Percentiles rank a stretch among this genome's conserved stretches.
phyloP scores from a whole-genome alignment of 805 yeast species.

The Hanseniaspora lachancei region DNA sequence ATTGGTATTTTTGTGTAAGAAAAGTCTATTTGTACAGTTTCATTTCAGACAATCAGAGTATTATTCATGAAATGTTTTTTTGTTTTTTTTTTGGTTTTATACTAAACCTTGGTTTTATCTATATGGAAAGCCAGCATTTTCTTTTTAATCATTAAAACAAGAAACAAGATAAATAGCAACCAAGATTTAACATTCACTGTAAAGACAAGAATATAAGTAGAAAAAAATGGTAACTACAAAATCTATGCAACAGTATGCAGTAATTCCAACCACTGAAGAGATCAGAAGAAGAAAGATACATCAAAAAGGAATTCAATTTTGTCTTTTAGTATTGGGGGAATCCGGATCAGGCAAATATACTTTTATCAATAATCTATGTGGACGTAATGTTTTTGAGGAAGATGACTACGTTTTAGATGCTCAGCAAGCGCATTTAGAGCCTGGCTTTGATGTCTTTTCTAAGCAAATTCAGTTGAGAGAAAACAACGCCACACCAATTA shows the following conservation, averaged over 20 bases:
- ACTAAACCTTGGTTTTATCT: too few relatives aligned
- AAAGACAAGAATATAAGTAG: too few relatives aligned
- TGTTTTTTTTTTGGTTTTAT: too few relatives aligned
- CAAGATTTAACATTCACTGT: too few relatives aligned
- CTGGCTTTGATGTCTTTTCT: conserved; percentile 34
- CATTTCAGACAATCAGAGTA: too few relatives aligned
- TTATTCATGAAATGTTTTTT: too few relatives aligned
- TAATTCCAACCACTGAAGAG: conserved; percentile 24
- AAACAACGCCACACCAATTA: conserved; percentile 38
- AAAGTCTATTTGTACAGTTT: too few relatives aligned
- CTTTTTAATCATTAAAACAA: too few relatives aligned
- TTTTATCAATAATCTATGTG: conserved; percentile 56
- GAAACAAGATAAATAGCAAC: too few relatives aligned
- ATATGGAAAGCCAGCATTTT: too few relatives aligned
- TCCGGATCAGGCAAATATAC: conserved; percentile 65
- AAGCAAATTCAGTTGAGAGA: conserved; percentile 45
- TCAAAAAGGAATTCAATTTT: conserved; percentile 49
- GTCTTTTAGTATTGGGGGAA: conserved; percentile 58
- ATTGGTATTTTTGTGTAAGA: not conserved
- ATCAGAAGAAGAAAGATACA: conserved; percentile 49
- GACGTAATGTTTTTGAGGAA: conserved; percentile 32
- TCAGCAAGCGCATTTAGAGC: conserved; percentile 26
- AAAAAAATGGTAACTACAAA: not conserved
- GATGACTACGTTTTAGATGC: conserved; percentile 21
- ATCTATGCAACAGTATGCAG: not conserved